Conservation (phyloP, 148 eudicot species). For the Selenicereus undatus region DNA sequence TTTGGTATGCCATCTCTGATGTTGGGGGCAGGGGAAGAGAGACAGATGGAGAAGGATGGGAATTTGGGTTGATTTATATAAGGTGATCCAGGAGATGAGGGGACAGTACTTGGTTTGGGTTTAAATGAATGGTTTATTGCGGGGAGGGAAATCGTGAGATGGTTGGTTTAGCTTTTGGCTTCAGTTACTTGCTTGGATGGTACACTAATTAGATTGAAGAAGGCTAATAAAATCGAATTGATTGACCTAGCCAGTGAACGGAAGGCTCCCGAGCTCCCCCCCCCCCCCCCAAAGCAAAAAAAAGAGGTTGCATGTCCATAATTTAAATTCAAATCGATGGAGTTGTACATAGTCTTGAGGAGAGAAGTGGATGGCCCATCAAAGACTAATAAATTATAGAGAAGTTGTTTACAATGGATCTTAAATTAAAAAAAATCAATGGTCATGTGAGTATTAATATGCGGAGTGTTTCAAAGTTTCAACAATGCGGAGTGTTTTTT, state of each 20-base stretch:
- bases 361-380: neutral
- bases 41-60: neutral
- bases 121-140: constrained; percentile 1
- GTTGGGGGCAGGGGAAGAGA: neutral
- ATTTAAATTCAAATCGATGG: too few species aligned
- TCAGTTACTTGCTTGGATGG: neutral
- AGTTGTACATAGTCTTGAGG: too few species aligned
- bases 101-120: neutral
- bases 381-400: too few species aligned
- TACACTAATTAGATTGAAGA: neutral
- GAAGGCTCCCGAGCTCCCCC: too few species aligned
- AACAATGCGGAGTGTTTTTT: too few species aligned
- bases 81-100: constrained; percentile 9
- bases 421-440: too few species aligned
- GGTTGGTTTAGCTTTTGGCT: neutral
- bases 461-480: too few species aligned
- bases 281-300: too few species aligned
- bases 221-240: neutral
- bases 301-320: too few species aligned
- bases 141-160: constrained; percentile 2
- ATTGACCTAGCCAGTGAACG: neutral
- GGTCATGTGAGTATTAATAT: too few species aligned
- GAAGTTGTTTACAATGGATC: neutral
- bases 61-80: constrained; percentile 16
- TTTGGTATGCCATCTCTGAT: constrained; percentile 12